Percentiles rank a stretch among this genome's conserved stretches.
Evolutionary conservation across 306 rosid genomes (phyloP).

Genomic region (Trifolium repens): DNA sequence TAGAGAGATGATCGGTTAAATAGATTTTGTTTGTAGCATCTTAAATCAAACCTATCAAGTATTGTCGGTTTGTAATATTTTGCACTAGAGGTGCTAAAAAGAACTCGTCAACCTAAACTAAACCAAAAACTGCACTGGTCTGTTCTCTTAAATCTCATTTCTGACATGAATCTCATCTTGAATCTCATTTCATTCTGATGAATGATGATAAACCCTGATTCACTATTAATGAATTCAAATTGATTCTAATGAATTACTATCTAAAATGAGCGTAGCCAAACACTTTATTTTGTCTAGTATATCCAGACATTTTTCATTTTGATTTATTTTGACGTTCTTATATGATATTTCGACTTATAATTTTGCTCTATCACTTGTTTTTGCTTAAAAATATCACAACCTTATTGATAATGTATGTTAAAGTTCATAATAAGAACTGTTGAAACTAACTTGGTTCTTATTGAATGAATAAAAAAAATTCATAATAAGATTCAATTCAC

Average conservation of each 20-base stretch:
- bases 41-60: conserved; percentile 1
- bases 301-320: neutral
- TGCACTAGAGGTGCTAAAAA: too few species aligned
- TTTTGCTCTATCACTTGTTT: neutral
- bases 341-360: neutral
- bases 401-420: too few species aligned
- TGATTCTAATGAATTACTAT: neutral
- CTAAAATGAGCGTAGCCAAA: neutral
- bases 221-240: too few species aligned
- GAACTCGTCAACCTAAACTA: too few species aligned
- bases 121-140: too few species aligned
- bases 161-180: too few species aligned
- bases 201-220: too few species aligned
- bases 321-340: too few species aligned
- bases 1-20: neutral
- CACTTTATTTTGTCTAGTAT: neutral
- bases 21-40: neutral
- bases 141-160: too few species aligned
- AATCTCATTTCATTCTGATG: neutral
- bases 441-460: too few species aligned
- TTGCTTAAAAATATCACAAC: neutral
- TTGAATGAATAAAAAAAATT: neutral
- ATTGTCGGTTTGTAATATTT: neutral
- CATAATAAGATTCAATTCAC: neutral
- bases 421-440: too few species aligned